phyloP scores from a whole-genome alignment of 306 rosid species.

The Cucurbita maxima region DNA sequence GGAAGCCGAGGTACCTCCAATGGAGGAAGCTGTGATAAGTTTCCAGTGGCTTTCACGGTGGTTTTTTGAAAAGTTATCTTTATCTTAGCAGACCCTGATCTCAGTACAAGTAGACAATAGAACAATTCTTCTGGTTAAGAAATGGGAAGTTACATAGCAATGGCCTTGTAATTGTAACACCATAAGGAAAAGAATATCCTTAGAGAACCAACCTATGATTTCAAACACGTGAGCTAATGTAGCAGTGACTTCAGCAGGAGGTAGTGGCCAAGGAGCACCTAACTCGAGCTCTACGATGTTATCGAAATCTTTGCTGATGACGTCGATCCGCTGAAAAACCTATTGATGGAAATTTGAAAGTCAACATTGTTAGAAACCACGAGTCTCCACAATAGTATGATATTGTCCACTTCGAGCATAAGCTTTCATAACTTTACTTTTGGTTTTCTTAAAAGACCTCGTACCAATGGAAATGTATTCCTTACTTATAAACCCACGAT shows the following conservation, averaged over 20 bases:
- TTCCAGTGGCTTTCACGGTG: constrained; percentile 67
- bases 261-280: constrained; percentile 89
- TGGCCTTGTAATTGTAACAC: neutral
- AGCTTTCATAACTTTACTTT: too few species aligned
- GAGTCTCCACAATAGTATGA: neutral
- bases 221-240: constrained; percentile 95
- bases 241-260: constrained; percentile 57
- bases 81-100: constrained; percentile 51
- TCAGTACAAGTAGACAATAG: neutral
- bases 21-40: constrained; percentile 72
- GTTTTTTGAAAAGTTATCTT: constrained; percentile 72
- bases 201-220: constrained; percentile 44
- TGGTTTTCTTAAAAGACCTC: too few species aligned
- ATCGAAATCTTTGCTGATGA: constrained; percentile 72
- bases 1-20: constrained; percentile 71
- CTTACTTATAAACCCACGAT: too few species aligned
- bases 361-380: neutral
- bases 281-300: constrained; percentile 73
- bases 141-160: neutral
- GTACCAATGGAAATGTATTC: too few species aligned
- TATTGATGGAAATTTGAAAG: constrained; percentile 9
- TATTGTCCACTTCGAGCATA: too few species aligned
- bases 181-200: neutral
- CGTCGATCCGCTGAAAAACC: constrained; percentile 90
- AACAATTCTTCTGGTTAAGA: neutral